A percentile compares a stretch with the other conserved stretches of the same genome.
Conservation (phyloP, 495 filamentous ascomycete species). For the Penicillium pancosmium region DNA sequence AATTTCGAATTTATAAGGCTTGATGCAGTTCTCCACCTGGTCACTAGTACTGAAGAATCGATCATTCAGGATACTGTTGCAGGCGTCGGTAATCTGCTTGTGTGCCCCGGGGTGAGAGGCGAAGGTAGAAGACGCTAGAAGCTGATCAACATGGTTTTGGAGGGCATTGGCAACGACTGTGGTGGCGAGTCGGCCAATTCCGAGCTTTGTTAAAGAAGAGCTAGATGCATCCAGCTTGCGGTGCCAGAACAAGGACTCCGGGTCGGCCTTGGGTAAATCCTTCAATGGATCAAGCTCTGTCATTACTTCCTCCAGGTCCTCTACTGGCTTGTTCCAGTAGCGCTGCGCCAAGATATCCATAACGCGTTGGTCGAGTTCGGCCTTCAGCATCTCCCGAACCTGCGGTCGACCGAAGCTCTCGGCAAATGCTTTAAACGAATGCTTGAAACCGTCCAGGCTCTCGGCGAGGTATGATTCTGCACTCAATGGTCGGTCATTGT, state of each 20-base stretch:
- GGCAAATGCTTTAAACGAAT: constrained; percentile 91
- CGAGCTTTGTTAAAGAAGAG: constrained; percentile 87
- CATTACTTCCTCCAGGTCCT: constrained; percentile 63
- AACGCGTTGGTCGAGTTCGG: constrained; percentile 90
- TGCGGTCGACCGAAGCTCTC: constrained; percentile 87
- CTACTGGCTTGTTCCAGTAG: constrained; percentile 98
- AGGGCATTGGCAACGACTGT: constrained; percentile 85
- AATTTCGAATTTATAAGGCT: constrained; percentile 97
- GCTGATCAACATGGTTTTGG: constrained; percentile 79
- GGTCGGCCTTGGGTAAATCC: constrained; percentile 78
- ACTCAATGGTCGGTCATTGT: constrained; percentile 92
- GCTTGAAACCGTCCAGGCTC: constrained; percentile 94
- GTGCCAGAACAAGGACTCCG: constrained; percentile 87
- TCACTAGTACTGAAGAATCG: constrained; percentile 95
- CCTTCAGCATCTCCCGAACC: constrained; percentile 86
- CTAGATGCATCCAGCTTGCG: constrained; percentile 91
- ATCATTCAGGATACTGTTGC: constrained; percentile 85
- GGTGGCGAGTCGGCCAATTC: constrained; percentile 89
- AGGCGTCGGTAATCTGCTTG: constrained; percentile 87
- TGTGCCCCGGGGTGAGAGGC: constrained; percentile 86
- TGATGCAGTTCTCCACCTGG: constrained; percentile 99
- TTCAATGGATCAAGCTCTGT: constrained; percentile 72
- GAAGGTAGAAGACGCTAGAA: constrained; percentile 81
- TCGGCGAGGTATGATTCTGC: constrained; percentile 96
- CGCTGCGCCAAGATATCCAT: constrained; percentile 91